phyloP scores from a whole-genome alignment of 139 green algal genomes.

The Spirogloea muscicola region DNA sequence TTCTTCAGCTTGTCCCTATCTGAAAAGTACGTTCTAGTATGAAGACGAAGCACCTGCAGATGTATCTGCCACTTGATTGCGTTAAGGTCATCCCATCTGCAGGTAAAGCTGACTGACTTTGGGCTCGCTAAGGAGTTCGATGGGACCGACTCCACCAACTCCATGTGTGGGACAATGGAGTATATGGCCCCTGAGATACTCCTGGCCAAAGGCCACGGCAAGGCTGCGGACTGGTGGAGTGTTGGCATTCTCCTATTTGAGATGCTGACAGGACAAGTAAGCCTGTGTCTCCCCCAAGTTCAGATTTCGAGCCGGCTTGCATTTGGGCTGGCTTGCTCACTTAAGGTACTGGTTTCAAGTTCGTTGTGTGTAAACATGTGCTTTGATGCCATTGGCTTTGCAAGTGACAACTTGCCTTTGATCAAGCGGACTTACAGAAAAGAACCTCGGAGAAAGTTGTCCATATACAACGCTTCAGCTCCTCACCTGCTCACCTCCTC shows the following conservation, averaged over 20 bases:
- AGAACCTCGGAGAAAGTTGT: no score
- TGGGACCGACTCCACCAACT: constrained; percentile 70
- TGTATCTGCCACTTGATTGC: background rate
- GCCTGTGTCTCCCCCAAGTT: background rate
- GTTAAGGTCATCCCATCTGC: background rate
- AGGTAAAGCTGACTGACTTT: constrained; percentile 80
- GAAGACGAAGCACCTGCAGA: background rate
- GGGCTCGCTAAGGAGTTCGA: constrained; percentile 80
- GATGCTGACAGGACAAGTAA: constrained; percentile 87
- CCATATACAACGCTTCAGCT: no score
- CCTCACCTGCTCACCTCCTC: no score
- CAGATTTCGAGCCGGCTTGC: no score
- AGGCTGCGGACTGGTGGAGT: constrained; percentile 94
- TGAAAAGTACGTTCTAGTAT: background rate
- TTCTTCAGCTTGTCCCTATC: background rate
- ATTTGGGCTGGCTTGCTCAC: no score
- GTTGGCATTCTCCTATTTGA: constrained; percentile 93
- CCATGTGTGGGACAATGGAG: constrained; percentile 88
- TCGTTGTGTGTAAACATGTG: no score
- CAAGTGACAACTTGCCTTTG: no score
- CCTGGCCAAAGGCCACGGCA: constrained; percentile 73
- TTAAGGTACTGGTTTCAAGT: no score
- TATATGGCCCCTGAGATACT: constrained; percentile 85
- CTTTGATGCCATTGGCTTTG: no score
- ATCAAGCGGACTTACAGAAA: no score